Base-by-base conservation (phyloP, 129 eudicot species). In the Ambrosia trifida region DNA sequence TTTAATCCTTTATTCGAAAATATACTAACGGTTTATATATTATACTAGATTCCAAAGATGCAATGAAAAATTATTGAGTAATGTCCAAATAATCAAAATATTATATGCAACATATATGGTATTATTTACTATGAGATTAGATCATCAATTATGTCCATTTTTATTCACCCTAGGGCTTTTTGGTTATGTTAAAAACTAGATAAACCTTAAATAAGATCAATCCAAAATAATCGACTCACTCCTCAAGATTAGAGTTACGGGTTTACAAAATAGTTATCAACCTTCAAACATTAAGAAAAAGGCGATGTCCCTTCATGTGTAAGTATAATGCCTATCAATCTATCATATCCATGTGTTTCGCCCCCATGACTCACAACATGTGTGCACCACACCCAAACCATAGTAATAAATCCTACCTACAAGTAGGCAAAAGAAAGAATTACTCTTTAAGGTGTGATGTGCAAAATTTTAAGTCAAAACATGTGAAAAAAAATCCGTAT, bases 391-490 rank as follows among this genome's bases (percentile, higher is more conserved):
- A 69, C 35, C 51, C 64, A 47, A 24, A 17, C 77, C 69, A 60
- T 30, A 62, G 24, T 73, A 11, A 60, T 33, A 46, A 61, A 61
- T 47, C 77, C 62, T 61, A 62, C 77, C 77, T 73, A 73, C 70
- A 73, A 62, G 60, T 62, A 73, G 70, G 70, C 76, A 62, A 73
- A 62, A 47, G 70, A 53, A 73, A 73, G 24, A 73, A 46, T 16
- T 61, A 62, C 77, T 63, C 28, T 73, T 51, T 47, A 64, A 47
- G 8, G 72, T 13, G 41, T 5, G 40, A 36, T 36, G 75, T 19
- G 52, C 46, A 73, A 49, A 63, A 47, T 3, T 0, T 20, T 11
- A 49, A 75, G 67, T 32, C 67, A 54, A 54, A 30, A 43, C 38
- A 35, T 56, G 54, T 17, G 38, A 44, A 11, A 41, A 56, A 13